phyloP scores from a whole-genome alignment of 768 basidiomycete species.

The Phallus indusiatus region DNA sequence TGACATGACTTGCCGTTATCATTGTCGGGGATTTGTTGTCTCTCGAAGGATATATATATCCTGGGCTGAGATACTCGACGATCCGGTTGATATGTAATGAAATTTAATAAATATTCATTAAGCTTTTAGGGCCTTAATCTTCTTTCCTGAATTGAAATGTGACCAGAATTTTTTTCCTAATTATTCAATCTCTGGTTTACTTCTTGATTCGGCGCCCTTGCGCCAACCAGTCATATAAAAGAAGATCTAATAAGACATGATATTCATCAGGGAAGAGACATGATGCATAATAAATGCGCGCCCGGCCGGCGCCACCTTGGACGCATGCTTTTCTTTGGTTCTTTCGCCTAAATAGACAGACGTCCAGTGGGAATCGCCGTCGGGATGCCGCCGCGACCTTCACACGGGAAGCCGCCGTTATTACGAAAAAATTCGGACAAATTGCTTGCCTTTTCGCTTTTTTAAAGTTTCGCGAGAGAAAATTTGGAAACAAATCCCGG shows the following conservation, averaged over 20 bases:
- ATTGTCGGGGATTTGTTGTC: no score
- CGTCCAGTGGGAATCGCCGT: neutral
- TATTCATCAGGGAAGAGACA: no score
- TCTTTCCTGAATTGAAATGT: neutral
- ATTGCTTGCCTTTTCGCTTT: neutral
- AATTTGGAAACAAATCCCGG: neutral
- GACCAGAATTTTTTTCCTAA: neutral
- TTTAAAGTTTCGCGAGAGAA: neutral
- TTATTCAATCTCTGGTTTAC: neutral
- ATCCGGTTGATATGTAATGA: neutral
- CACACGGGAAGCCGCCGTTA: neutral
- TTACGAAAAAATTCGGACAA: no score
- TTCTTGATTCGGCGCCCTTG: neutral
- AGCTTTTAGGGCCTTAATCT: neutral
- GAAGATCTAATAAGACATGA: neutral
- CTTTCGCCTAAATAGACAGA: no score
- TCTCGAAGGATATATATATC: no score
- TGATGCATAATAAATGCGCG: no score
- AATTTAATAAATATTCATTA: neutral
- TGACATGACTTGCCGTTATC: no score
- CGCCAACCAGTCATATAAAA: neutral
- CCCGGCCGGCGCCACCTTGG: slow-evolving; percentile 56
- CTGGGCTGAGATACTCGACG: neutral
- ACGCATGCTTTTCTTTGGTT: no score
- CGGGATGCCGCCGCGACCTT: neutral